Conservation (phyloP, 2,329 filamentous ascomycete genomes). For the Atkinsonella texensis region DNA sequence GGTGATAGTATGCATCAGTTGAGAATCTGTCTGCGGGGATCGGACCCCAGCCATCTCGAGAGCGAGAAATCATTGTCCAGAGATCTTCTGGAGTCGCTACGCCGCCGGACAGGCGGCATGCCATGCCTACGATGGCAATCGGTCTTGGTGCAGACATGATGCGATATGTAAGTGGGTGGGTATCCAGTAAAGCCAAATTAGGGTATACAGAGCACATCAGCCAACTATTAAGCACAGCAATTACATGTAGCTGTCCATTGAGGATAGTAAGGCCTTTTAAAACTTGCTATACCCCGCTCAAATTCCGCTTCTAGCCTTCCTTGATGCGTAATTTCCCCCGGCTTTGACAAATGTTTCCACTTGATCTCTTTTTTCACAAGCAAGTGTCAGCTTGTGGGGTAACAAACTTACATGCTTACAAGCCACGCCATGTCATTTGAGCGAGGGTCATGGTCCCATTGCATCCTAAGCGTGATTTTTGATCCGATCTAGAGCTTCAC, state of each 20-base stretch:
- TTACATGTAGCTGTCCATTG: neutral
- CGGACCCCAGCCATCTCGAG: conserved; percentile 1
- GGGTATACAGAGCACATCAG: neutral
- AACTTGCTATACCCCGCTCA: no score
- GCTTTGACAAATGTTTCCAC: neutral
- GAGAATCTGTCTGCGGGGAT: conserved; percentile 1
- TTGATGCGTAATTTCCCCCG: no score
- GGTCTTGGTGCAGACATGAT: conserved; percentile 3
- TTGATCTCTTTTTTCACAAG: neutral
- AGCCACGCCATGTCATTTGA: neutral
- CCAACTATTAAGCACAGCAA: no score
- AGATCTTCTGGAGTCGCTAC: conserved; percentile 10
- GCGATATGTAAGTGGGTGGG: neutral
- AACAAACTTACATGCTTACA: neutral
- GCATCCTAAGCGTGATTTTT: no score
- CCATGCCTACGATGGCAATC: conserved; percentile 13
- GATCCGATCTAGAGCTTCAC: no score
- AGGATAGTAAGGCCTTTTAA: neutral
- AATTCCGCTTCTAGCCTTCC: no score
- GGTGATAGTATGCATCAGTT: conserved; percentile 25
- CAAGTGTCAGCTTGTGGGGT: neutral
- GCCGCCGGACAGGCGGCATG: conserved; percentile 12
- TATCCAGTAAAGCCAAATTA: no score
- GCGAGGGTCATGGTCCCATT: neutral
- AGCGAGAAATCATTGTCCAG: conserved; percentile 8